Evolutionary conservation across 441 rosid genomes (phyloP), one percentile per base, ranked within the genome.

Genomic region (Euphorbia celastroides): DNA sequence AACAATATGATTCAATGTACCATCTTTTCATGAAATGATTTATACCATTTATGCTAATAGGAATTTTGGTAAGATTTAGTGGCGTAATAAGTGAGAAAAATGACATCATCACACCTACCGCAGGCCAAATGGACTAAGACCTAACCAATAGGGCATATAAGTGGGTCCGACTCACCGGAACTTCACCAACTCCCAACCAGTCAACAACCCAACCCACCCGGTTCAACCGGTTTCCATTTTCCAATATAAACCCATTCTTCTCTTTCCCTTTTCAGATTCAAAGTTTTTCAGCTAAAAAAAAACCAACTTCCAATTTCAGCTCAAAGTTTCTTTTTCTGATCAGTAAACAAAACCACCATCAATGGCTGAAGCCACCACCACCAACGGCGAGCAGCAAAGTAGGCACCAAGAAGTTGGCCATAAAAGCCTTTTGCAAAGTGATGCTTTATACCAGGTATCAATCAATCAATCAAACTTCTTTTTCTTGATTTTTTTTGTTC

Each of bases 401-500:
- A 74, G 90, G 73, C 94, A 87, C 77, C 87, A 82, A 70, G 96
- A 89, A 77, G n/a, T n/a, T n/a, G n/a, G n/a, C n/a, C n/a, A n/a
- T n/a, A n/a, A n/a, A n/a, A n/a, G n/a, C n/a, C n/a, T n/a, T n/a
- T n/a, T n/a, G n/a, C n/a, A n/a, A n/a, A n/a, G n/a, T n/a, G n/a
- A n/a, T n/a, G n/a, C n/a, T 34, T 95, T 93, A 30, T 89, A 89
- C 74, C 97, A 88, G 92, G 97, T 90, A n/a, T n/a, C n/a, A n/a
- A n/a, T n/a, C n/a, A 31, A 3, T 5, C 0, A 13, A 23, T 44
- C 50, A 44, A 13, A 9, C 14, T 13, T 44, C 17, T 42, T 2
- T 3, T n/a, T 3, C 17, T 5, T 44, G 13, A 2, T 44, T 44
- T 17, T 3, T 44, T 19, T 44, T 2, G n/a, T 27, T 32, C 16